These are phyloP conservation scores for Lepraria neglecta DNA, from an alignment of 495 filamentous ascomycete species.

Conservation along the genomic window DNA sequence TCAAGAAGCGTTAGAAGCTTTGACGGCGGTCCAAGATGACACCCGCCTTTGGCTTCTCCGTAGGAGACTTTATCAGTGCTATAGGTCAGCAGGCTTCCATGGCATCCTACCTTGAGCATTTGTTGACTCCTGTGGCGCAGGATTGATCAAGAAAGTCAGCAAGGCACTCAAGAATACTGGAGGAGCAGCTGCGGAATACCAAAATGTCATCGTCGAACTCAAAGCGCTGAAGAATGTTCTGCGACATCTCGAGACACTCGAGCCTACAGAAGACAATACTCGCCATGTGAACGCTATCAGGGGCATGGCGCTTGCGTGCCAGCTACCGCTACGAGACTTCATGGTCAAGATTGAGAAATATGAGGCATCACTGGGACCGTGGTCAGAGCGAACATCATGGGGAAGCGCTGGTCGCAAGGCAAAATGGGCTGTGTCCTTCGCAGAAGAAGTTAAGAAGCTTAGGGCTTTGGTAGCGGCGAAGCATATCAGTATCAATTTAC, in stretches of 20 bases:
- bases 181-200: conserved; percentile 30
- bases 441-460: conserved; percentile 30
- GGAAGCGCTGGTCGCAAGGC: conserved; percentile 24
- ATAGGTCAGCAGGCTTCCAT: conserved; percentile 24
- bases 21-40: neutral
- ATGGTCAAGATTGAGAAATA: conserved; percentile 29
- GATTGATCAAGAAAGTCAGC: conserved; percentile 27
- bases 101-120: neutral
- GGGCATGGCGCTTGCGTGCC: conserved; percentile 31
- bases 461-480: conserved; percentile 29
- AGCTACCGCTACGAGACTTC: conserved; percentile 30
- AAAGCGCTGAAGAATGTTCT: conserved; percentile 29
- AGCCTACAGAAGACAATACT: conserved; percentile 29
- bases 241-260: conserved; percentile 24
- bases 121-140: conserved; percentile 3
- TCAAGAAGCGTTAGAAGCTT: too few species aligned
- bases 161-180: conserved; percentile 30
- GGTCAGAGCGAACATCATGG: conserved; percentile 3
- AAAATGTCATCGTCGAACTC: conserved; percentile 29
- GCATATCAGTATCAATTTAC: conserved; percentile 28
- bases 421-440: conserved; percentile 30
- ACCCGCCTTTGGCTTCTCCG: conserved; percentile 34
- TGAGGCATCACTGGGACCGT: conserved; percentile 21
- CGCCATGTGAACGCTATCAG: conserved; percentile 32
- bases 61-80: conserved; percentile 31